Percentiles rank a stretch among this genome's conserved stretches.
phyloP scores from a whole-genome alignment of 306 rosid species.

The Malus fusca region DNA sequence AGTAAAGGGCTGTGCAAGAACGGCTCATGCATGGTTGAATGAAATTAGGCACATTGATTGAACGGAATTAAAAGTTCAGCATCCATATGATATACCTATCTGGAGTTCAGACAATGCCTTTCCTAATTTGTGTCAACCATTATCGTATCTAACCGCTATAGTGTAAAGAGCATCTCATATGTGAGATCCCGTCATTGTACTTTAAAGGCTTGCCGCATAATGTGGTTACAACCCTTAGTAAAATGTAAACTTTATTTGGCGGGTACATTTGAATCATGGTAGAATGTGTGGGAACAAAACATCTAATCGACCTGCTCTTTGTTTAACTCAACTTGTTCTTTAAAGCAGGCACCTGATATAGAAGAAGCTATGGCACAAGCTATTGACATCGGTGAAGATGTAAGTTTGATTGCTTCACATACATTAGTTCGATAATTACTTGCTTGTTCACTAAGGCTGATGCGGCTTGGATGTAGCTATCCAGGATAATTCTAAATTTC shows the following conservation, averaged over 20 bases:
- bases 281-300: background rate
- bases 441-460: background rate
- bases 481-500: background rate
- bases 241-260: background rate
- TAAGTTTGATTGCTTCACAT: constrained; percentile 33
- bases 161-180: background rate
- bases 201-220: background rate
- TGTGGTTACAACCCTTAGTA: background rate
- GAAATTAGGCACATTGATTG: background rate
- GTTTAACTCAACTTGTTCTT: constrained; percentile 15
- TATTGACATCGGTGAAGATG: constrained; percentile 93
- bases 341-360: constrained; percentile 60
- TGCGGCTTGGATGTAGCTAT: background rate
- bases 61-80: background rate
- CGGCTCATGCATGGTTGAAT: background rate
- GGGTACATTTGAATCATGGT: background rate
- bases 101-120: background rate
- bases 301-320: background rate
- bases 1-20: background rate
- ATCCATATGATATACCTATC: background rate
- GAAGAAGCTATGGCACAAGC: constrained; percentile 94
- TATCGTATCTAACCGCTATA: background rate
- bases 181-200: background rate
- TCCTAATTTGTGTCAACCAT: background rate
- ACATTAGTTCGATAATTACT: background rate